phyloP scores from a whole-genome alignment of 2,329 filamentous ascomycete genomes.

The Diplodia corticola region DNA sequence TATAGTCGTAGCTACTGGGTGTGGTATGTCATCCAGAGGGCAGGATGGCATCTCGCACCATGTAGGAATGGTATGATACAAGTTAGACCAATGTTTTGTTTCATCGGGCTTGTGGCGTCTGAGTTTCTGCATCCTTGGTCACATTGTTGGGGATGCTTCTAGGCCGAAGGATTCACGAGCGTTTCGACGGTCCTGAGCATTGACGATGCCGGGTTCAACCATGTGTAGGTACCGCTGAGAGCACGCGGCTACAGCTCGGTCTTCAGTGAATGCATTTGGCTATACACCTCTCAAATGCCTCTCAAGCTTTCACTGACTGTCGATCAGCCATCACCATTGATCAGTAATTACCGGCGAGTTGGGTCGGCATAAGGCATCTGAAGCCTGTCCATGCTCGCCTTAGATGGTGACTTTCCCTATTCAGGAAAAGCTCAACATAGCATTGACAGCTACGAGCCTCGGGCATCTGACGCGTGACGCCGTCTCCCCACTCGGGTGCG shows the following conservation, averaged over 20 bases:
- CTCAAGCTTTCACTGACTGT: neutral
- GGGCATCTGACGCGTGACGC: neutral
- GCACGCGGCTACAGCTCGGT: neutral
- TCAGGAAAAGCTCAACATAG: neutral
- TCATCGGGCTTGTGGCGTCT: neutral
- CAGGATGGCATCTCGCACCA: neutral
- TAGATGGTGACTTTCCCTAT: neutral
- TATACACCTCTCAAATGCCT: neutral
- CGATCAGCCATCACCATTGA: neutral
- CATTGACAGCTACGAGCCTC: neutral
- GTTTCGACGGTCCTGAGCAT: neutral
- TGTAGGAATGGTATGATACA: slow-evolving; percentile 11
- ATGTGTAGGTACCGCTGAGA: neutral
- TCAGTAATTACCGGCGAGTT: neutral
- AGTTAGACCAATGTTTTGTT: neutral
- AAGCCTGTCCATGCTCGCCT: too few relatives aligned
- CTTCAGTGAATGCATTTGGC: neutral
- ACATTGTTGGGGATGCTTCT: neutral
- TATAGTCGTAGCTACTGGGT: neutral
- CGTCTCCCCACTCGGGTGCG: neutral
- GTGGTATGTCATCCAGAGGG: slow-evolving; percentile 2
- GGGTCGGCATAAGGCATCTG: neutral
- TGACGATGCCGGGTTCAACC: neutral
- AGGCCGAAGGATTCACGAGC: neutral
- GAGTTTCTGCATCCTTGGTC: neutral